Base-by-base conservation (phyloP, 2,329 filamentous ascomycete genomes). In the Arthrobotrys megalospora region DNA sequence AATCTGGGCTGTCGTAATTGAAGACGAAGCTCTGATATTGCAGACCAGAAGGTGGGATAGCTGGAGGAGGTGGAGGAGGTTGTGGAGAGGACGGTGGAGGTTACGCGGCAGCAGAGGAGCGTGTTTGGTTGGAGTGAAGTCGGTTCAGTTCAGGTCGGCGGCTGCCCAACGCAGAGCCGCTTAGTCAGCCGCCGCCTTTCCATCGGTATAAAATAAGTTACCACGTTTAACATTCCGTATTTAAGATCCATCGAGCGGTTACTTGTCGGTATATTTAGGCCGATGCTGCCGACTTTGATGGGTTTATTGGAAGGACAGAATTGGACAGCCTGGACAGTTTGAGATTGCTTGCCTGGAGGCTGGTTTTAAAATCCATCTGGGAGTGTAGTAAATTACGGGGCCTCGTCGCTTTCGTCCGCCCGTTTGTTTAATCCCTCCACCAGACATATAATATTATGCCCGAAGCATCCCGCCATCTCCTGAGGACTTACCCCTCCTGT, bases 51-150 rank as follows among this genome's bases (percentile, higher is more conserved):
- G 32, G 48, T 16, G 19, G 53, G 14, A 55, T 28, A 38, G 28
- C 43, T 71, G 67, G 43, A 71, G 52, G 24, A 7, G 60, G 14
- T 14, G 50, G 28, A 21, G 45, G 28, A 11, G 41, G 32, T 21
- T 24, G n/a, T 45, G 55, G 52, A 45, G 62, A 60, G 36, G 52
- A 48, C 28, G 48, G 43, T 66, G 62, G 75, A 78, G 75, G 75
- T 78, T 71, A 78, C 75, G 75, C 75, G 75, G 75, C 75, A 63
- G 21, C 36, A 43, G 67, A 41, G 58, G 28, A 70, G 60, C 64
- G 58, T 65, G 73, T 68, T 63, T 69, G 72, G 41, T 63, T 69
- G 72, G 41, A 21, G 55, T 69, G 65, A 76, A 21, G 71, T 58
- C 24, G 47, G n/a, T n/a, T n/a, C 24, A 28, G 24, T 28, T 28